Evolutionary conservation across 768 basidiomycete genomes (phyloP), one percentile per base, ranked within the genome.

Genomic region (Rubroboletus pulcherrimus): DNA sequence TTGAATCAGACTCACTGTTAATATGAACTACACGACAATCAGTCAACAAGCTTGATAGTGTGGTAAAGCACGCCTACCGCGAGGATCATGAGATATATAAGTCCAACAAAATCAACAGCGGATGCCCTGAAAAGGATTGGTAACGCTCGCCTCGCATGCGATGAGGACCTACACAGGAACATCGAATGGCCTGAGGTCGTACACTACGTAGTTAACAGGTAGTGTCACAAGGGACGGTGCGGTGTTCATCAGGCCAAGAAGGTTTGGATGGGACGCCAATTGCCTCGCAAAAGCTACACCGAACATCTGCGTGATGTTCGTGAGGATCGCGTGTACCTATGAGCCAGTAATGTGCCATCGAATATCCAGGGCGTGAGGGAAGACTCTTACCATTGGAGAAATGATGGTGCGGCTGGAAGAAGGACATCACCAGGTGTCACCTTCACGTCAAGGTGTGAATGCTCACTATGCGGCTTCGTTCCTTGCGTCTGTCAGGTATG

Each of bases 401-500:
- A 68, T 63, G 31, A 47, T 12, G 21, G 4, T 57, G 34, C 66
- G 66, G 29, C 66, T 73, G 15, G 29, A 49, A 49, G 31, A 51
- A 56, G 14, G 26, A n/a, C 7, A 19, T 64, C 37, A 63, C 17
- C 30, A 26, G 3, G 31, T 8, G 35, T 60, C 21, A 44, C 21
- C 12, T 34, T 26, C 7, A 35, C 9, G 11, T 21, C 29, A 12
- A 47, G 6, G n/a, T 11, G 7, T 39, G 35, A 29, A 56, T 45
- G 19, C 83, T 67, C 64, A 87, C 85, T 74, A 86, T 17, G 76
- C 78, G 56, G 80, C 81, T 58, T 85, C 84, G 46, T 79, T 85
- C 30, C 85, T 74, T 21, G 80, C 85, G 57, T 78, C 76, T 0
- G 71, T 73, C 1, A 66, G 73, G 56, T 77, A 79, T 14, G 77